A percentile compares a stretch with the other conserved stretches of the same genome.
These are phyloP conservation scores for Cladorrhinum samala DNA, from an alignment of 495 filamentous ascomycete species.

Conservation along the genomic window DNA sequence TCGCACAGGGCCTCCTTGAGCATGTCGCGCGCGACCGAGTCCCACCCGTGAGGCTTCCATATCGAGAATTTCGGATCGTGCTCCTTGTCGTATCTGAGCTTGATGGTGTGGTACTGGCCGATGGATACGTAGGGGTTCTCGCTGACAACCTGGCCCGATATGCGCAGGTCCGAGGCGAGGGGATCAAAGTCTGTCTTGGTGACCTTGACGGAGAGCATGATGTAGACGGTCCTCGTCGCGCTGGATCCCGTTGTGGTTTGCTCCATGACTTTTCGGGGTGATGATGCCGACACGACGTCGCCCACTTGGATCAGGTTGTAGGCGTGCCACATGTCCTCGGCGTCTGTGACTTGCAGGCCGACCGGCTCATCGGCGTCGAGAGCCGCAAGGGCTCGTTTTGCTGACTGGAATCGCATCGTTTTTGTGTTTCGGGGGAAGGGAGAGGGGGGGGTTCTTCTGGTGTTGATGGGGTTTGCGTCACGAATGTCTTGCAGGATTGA, in stretches of 20 bases:
- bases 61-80: slow-evolving; percentile 55
- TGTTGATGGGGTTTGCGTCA: not conserved
- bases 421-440: no score
- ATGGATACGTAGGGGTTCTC: slow-evolving; percentile 81
- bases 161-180: slow-evolving; percentile 73
- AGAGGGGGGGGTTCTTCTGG: not conserved
- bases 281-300: slow-evolving; percentile 76
- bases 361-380: slow-evolving; percentile 67
- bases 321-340: slow-evolving; percentile 98
- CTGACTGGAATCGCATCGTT: slow-evolving; percentile 30
- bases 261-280: slow-evolving; percentile 72
- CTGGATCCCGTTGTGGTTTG: slow-evolving; percentile 69
- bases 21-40: slow-evolving; percentile 74
- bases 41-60: slow-evolving; percentile 86
- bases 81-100: slow-evolving; percentile 53
- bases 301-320: slow-evolving; percentile 84
- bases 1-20: slow-evolving; percentile 73
- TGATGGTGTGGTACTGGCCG: slow-evolving; percentile 84
- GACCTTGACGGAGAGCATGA: slow-evolving; percentile 73
- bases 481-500: not conserved
- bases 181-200: slow-evolving; percentile 86
- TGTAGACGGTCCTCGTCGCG: slow-evolving; percentile 65
- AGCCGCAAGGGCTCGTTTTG: slow-evolving; percentile 52
- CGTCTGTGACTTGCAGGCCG: slow-evolving; percentile 79
- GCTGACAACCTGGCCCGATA: slow-evolving; percentile 70